phyloP scores from a whole-genome alignment of 306 rosid species.

The Cajanus cajan region DNA sequence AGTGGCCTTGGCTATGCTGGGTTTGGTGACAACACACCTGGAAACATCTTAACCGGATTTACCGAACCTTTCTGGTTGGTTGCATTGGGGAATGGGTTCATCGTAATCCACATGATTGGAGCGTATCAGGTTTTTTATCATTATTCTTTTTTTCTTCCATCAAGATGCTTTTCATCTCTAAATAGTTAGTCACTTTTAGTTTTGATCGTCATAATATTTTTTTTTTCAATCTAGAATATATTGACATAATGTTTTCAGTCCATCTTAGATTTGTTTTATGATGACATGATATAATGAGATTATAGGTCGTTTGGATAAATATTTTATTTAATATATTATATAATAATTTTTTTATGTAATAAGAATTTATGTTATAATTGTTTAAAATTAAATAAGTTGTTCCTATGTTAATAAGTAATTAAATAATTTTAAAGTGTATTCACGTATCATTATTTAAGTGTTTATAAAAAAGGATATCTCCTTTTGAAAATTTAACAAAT shows the following conservation, averaged over 20 bases:
- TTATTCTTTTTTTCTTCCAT: no score
- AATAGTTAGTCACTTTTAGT: background rate
- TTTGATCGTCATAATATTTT: background rate
- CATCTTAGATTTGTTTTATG: background rate
- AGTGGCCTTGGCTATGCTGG: constrained; percentile 70
- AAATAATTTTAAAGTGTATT: no score
- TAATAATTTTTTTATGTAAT: no score
- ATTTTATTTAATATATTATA: no score
- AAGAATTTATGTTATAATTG: no score
- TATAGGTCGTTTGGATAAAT: no score
- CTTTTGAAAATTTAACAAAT: no score
- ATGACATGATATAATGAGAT: background rate
- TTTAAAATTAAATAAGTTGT: no score
- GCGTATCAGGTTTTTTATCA: constrained; percentile 64
- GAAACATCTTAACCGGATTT: constrained; percentile 62
- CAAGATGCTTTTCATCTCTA: no score
- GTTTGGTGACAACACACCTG: constrained; percentile 60
- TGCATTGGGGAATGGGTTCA: constrained; percentile 51
- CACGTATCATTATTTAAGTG: no score
- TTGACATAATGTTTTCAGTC: background rate
- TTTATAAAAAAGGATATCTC: no score
- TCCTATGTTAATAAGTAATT: no score
- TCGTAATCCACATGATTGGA: constrained; percentile 65
- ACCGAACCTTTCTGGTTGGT: constrained; percentile 62
- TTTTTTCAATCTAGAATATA: background rate